Conservation (phyloP, 2,329 filamentous ascomycete species). For the Pseudogymnoascus sp. region DNA sequence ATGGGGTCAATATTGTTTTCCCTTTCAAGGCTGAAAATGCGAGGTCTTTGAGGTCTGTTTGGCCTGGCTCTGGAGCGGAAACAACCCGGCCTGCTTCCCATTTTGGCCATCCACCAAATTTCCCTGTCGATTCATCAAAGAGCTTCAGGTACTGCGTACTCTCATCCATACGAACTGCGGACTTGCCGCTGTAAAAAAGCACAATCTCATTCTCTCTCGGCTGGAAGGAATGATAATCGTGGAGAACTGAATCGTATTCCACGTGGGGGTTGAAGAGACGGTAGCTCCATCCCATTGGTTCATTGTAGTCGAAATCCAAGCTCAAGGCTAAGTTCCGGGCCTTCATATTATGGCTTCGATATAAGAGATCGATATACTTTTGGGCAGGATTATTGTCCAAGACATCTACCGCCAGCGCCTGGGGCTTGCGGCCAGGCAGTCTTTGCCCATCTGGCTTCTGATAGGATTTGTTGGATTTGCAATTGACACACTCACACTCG, state of each 20-base stretch:
- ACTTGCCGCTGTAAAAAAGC: slow-evolving; percentile 4
- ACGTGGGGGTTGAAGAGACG: background rate
- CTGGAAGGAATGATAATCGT: slow-evolving; percentile 7
- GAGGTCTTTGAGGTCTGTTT: background rate
- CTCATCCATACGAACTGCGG: background rate
- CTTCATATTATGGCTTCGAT: slow-evolving; percentile 1
- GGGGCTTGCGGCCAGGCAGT: background rate
- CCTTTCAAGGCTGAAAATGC: background rate
- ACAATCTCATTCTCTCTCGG: slow-evolving; percentile 11
- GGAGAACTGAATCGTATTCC: background rate
- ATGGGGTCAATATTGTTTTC: background rate
- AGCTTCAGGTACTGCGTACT: background rate
- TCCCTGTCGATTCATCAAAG: background rate
- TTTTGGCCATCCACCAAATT: background rate
- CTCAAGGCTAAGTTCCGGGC: background rate
- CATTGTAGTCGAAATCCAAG: background rate
- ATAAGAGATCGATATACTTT: slow-evolving; percentile 8
- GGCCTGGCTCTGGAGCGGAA: background rate
- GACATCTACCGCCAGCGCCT: background rate
- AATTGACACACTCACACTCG: slow-evolving; percentile 8
- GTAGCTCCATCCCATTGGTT: background rate
- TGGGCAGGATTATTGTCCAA: background rate
- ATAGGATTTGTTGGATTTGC: background rate
- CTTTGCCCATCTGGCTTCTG: background rate
- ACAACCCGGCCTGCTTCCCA: slow-evolving; percentile 1